phyloP scores from a whole-genome alignment of 768 basidiomycete species.

The Podaxis carcinomalis region DNA sequence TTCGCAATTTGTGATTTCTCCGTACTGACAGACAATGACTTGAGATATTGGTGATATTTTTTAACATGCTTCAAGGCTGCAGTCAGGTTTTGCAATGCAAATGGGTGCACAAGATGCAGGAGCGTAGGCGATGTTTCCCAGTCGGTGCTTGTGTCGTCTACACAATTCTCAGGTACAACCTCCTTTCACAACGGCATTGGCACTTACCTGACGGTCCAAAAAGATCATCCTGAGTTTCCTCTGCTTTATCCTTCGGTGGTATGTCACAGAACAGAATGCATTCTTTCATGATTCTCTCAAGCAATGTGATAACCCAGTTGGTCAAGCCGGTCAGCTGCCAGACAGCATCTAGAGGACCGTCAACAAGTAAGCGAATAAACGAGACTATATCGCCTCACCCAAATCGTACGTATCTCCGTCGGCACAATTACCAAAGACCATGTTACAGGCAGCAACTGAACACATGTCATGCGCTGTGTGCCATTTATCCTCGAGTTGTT shows the following conservation, averaged over 20 bases:
- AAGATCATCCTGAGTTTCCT: constrained; percentile 11
- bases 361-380: background rate
- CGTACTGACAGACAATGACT: constrained; percentile 47
- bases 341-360: constrained; percentile 45
- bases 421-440: constrained; percentile 64
- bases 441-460: constrained; percentile 54
- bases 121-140: constrained; percentile 26
- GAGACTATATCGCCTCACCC: constrained; percentile 31
- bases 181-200: no score
- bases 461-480: constrained; percentile 63
- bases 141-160: background rate
- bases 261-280: constrained; percentile 36
- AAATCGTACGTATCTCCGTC: constrained; percentile 61
- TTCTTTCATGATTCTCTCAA: constrained; percentile 58
- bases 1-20: constrained; percentile 65
- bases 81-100: constrained; percentile 46
- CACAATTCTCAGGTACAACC: background rate
- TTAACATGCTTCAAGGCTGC: constrained; percentile 52
- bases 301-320: constrained; percentile 56
- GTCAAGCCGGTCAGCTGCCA: constrained; percentile 70
- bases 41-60: constrained; percentile 50
- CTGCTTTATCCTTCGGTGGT: constrained; percentile 9
- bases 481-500: constrained; percentile 45
- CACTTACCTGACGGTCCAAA: constrained; percentile 12
- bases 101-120: constrained; percentile 61